Base-by-base conservation (phyloP, 371 early-diverging fungal genomes). In the Amoeboaphelidium protococcarum region DNA sequence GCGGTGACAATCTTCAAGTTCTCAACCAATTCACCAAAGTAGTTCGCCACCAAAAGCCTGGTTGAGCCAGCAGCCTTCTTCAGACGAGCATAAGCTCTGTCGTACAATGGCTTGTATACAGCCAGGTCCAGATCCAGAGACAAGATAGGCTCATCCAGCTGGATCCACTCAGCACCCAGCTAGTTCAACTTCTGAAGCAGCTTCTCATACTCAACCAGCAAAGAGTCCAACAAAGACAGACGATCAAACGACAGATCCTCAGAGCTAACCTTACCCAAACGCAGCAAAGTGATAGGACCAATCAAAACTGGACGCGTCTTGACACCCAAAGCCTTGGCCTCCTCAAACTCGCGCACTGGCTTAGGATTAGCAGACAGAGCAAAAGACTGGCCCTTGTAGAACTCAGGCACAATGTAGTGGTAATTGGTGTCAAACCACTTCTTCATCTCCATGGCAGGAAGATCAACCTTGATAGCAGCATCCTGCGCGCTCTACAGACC, bases 351-450 rank as follows among this genome's bases (percentile, higher is more conserved):
- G 40, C 75, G 72, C 47, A 90, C 64, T 46, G 82, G 71, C 65
- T 82, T 82, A 49, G 24, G 56, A 54, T 61, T 55, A 53, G 67
- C 63, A 49, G 54, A 51, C 46, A 91, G 72, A 23, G 55, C 58
- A 67, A 89, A 91, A 40, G 58, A 47, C 58, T 81, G 82, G 58
- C 65, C 58, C 47, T 71, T 64, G 48, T 71, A 68, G 48, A 89
- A 74, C 64, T 89, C 84, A 43, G 89, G 87, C 31, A 90, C 90
- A 41, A 79, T 80, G 57, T 67, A 76, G 55, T 73, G 76, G 71
- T 83, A 92, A 80, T 92, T 92, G 60, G 92, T 90, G 61, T 92
- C 91, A 60, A 90, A 92, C 62, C 57, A 67, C 55, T 67, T 67
- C 59, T 62, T 62, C 66, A 91, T 90, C 63, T 90, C 88, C 66